phyloP scores from a whole-genome alignment of 1,284 basidiomycete genomes.

The Puccinia horiana region DNA sequence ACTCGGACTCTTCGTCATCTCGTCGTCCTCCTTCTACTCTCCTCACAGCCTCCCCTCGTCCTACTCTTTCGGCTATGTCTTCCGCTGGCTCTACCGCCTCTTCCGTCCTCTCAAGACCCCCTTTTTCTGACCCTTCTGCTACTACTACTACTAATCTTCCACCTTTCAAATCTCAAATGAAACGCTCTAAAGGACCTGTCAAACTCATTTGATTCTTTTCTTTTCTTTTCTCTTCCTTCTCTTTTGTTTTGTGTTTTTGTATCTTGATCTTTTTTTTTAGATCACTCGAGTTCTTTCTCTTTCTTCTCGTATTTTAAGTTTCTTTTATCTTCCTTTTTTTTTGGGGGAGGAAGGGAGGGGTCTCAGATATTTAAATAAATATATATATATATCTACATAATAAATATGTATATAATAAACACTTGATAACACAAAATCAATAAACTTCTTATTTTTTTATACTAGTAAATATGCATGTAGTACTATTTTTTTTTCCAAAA shows the following conservation, averaged over 20 bases:
- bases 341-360: too few species aligned
- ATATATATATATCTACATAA: too few species aligned
- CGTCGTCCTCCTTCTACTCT: background rate
- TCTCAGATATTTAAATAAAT: too few species aligned
- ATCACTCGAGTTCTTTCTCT: background rate
- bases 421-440: too few species aligned
- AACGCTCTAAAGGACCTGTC: constrained; percentile 26
- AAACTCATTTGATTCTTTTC: constrained; percentile 8
- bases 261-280: background rate
- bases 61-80: constrained; percentile 6
- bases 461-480: too few species aligned
- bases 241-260: background rate
- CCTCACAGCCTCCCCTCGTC: constrained; percentile 20
- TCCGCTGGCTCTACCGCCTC: background rate
- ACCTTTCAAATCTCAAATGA: constrained; percentile 25
- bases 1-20: background rate
- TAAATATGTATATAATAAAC: too few species aligned
- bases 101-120: constrained; percentile 5
- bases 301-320: background rate
- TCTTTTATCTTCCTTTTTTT: background rate
- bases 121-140: background rate
- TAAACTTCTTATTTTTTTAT: too few species aligned
- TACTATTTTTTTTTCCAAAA: too few species aligned
- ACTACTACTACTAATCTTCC: background rate
- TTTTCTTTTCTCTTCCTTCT: background rate